Evolutionary conservation across 2,329 filamentous ascomycete genomes (phyloP).

Genomic region (Sporothrix mexicana): DNA sequence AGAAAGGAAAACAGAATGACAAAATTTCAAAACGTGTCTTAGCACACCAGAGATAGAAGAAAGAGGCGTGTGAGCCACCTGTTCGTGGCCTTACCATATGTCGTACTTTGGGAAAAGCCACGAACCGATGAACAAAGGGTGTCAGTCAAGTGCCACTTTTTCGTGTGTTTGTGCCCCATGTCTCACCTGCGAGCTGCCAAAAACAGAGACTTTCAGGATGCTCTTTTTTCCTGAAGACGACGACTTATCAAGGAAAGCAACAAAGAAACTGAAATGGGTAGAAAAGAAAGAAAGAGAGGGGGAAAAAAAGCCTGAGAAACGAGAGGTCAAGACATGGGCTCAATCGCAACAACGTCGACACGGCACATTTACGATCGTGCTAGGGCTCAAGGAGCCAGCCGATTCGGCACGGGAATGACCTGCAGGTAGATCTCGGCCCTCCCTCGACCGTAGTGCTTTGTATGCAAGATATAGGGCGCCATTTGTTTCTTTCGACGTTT

Average conservation of each 20-base stretch:
- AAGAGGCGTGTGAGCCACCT: slow-evolving; percentile 14
- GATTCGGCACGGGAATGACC: slow-evolving; percentile 17
- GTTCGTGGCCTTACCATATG: background rate
- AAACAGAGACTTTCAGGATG: slow-evolving; percentile 3
- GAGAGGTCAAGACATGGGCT: background rate
- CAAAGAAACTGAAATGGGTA: background rate
- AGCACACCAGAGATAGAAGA: background rate
- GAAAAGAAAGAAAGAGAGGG: background rate
- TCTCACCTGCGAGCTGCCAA: slow-evolving; percentile 27
- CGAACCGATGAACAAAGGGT: background rate
- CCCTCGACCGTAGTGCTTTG: slow-evolving; percentile 7
- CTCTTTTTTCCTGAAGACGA: background rate
- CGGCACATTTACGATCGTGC: slow-evolving; percentile 18
- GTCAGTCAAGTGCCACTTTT: slow-evolving; percentile 24
- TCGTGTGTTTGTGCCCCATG: background rate
- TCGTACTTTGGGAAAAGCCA: background rate
- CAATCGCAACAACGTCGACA: background rate
- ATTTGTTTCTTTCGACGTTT: background rate
- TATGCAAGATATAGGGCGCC: background rate
- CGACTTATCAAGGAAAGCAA: background rate
- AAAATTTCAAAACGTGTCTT: background rate
- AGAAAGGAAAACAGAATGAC: background rate
- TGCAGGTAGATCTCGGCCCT: slow-evolving; percentile 15
- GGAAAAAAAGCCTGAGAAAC: background rate
- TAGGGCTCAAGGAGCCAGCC: background rate